These are phyloP conservation scores for Cyathus striatus DNA, from an alignment of 768 basidiomycete genomes.

Conservation along the genomic window DNA sequence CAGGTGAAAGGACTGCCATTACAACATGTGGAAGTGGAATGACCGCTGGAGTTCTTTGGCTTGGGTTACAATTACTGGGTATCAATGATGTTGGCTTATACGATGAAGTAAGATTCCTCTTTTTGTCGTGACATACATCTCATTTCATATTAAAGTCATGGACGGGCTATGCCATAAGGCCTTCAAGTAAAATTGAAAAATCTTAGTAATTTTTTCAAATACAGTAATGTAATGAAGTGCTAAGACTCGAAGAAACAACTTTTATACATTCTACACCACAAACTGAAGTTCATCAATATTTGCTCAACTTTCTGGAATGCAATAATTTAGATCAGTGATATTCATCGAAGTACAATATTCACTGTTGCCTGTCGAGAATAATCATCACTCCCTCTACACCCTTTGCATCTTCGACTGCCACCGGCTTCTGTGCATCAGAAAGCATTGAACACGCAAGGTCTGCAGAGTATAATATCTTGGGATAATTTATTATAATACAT, in stretches of 20 bases:
- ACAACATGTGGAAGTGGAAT: slow-evolving; percentile 94
- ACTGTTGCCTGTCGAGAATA: slow-evolving; percentile 4
- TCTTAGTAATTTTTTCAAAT: slow-evolving; percentile 12
- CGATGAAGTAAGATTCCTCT: slow-evolving; percentile 72
- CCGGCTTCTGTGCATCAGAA: neutral
- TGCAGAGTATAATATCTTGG: slow-evolving; percentile 6
- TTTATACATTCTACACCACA: too few species aligned
- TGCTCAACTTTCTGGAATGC: too few species aligned
- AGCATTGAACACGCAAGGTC: slow-evolving; percentile 4
- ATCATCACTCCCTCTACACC: slow-evolving; percentile 8
- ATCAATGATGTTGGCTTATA: slow-evolving; percentile 68
- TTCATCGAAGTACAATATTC: neutral
- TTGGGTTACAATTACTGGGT: slow-evolving; percentile 76
- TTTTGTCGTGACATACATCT: slow-evolving; percentile 1
- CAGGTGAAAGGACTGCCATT: slow-evolving; percentile 57
- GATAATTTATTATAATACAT: neutral
- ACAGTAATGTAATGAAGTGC: too few species aligned
- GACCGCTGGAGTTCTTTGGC: slow-evolving; percentile 95
- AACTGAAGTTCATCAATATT: too few species aligned
- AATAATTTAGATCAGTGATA: too few species aligned
- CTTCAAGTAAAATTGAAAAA: slow-evolving; percentile 70
- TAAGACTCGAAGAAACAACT: too few species aligned
- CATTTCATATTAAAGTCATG: slow-evolving; percentile 61
- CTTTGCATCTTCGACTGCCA: slow-evolving; percentile 2
- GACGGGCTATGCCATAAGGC: slow-evolving; percentile 86